Evolutionary conservation across 768 basidiomycete species (phyloP).

Genomic region (Trametes cubensis): DNA sequence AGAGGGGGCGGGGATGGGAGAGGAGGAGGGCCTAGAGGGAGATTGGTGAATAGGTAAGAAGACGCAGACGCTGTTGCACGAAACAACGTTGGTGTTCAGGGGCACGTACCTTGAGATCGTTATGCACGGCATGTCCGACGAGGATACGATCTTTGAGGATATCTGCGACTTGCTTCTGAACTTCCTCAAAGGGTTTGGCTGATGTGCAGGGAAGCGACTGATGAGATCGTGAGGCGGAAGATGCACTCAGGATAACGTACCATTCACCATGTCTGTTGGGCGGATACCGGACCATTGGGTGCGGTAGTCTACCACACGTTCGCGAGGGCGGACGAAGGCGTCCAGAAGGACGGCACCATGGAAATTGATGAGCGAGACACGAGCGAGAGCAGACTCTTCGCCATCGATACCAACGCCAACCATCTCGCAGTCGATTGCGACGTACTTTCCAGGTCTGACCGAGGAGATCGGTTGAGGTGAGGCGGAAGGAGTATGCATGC

Average conservation of each 20-base stretch:
- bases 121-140: slow-evolving; percentile 88
- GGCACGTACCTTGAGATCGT: slow-evolving; percentile 76
- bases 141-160: slow-evolving; percentile 78
- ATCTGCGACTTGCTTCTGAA: slow-evolving; percentile 78
- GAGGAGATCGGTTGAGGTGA: not conserved
- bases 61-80: not conserved
- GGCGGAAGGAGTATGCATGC: not conserved
- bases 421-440: slow-evolving; percentile 97
- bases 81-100: not conserved
- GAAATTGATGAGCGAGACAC: slow-evolving; percentile 90
- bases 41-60: not conserved
- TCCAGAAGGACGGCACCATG: slow-evolving; percentile 80
- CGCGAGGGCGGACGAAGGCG: slow-evolving; percentile 82
- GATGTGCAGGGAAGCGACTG: not conserved
- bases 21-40: slow-evolving; percentile 60
- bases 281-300: slow-evolving; percentile 89
- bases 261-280: slow-evolving; percentile 68
- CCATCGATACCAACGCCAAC: slow-evolving; percentile 91
- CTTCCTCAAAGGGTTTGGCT: slow-evolving; percentile 79
- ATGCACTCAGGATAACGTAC: slow-evolving; percentile 39
- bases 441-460: slow-evolving; percentile 59
- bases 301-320: slow-evolving; percentile 89
- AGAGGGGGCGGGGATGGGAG: slow-evolving; percentile 64
- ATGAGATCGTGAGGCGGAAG: not conserved
- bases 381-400: slow-evolving; percentile 79